phyloP scores from a whole-genome alignment of 495 filamentous ascomycete species.

The Hypoxylon lenormandii region DNA sequence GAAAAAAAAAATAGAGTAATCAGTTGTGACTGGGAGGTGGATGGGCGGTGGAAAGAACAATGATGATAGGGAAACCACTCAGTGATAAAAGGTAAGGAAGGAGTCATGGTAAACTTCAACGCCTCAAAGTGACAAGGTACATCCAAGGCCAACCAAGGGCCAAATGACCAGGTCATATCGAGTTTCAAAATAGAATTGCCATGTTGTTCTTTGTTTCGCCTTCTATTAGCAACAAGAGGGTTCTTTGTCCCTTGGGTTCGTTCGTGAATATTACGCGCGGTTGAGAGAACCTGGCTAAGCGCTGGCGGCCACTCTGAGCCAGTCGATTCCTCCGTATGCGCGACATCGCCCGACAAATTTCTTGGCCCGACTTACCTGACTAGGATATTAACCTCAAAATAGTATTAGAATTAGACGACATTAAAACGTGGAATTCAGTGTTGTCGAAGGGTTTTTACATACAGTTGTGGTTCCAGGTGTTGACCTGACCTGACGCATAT shows the following conservation, averaged over 20 bases:
- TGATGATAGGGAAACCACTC: constrained; percentile 32
- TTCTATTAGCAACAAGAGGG: constrained; percentile 25
- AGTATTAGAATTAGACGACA: constrained; percentile 3
- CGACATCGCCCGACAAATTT: constrained; percentile 25
- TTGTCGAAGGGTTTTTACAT: constrained; percentile 15
- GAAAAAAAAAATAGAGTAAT: constrained; percentile 19
- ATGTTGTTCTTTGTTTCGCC: constrained; percentile 40
- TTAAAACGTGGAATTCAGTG: constrained; percentile 3
- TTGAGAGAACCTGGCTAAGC: constrained; percentile 39
- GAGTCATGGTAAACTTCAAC: constrained; percentile 24
- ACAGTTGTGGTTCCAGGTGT: constrained; percentile 2
- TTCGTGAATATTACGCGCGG: constrained; percentile 46
- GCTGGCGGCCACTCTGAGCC: constrained; percentile 40
- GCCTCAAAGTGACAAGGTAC: constrained; percentile 10
- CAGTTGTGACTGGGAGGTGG: constrained; percentile 22
- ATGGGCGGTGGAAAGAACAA: constrained; percentile 10
- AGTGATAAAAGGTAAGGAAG: constrained; percentile 36
- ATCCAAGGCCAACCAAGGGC: constrained; percentile 25
- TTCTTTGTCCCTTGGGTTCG: constrained; percentile 38
- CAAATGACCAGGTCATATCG: constrained; percentile 21
- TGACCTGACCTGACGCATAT: constrained; percentile 2
- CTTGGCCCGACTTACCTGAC: constrained; percentile 29
- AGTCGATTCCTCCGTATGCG: constrained; percentile 37
- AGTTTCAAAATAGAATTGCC: constrained; percentile 44
- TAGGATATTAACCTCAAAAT: constrained; percentile 15